These are phyloP conservation scores for Suillus clintonianus DNA, from an alignment of 768 basidiomycete genomes.

Conservation along the genomic window DNA sequence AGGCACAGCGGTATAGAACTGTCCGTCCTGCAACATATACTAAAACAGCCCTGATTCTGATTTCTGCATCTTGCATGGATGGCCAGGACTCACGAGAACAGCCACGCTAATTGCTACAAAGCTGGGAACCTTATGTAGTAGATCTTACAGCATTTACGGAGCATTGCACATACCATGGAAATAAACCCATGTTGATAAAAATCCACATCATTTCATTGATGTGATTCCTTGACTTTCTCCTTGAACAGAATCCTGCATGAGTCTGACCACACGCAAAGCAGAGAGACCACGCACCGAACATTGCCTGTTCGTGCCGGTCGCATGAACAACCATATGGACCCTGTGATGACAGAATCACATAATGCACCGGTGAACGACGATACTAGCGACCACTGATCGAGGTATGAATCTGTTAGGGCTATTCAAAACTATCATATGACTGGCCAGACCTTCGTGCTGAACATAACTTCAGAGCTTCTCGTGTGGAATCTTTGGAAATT, in stretches of 20 bases:
- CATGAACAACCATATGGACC: slow-evolving; percentile 16
- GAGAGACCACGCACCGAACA: slow-evolving; percentile 9
- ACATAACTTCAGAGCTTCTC: slow-evolving; percentile 5
- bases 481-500: slow-evolving; percentile 8
- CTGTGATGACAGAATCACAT: slow-evolving; percentile 22
- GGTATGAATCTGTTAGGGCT: neutral
- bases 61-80: neutral
- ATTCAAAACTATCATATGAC: neutral
- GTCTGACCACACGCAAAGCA: neutral
- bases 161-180: slow-evolving; percentile 16
- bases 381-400: slow-evolving; percentile 8
- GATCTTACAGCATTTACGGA: neutral
- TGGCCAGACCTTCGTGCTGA: slow-evolving; percentile 9
- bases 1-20: slow-evolving; percentile 13
- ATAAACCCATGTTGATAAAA: slow-evolving; percentile 20
- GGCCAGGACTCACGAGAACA: slow-evolving; percentile 10
- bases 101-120: slow-evolving; percentile 8
- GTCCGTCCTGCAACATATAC: slow-evolving; percentile 17
- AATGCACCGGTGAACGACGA: slow-evolving; percentile 14
- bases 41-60: neutral
- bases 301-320: slow-evolving; percentile 9
- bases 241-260: slow-evolving; percentile 5
- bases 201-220: slow-evolving; percentile 15
- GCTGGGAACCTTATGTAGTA: neutral
- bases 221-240: slow-evolving; percentile 5